Percentiles rank a stretch among this genome's conserved stretches.
Conservation (phyloP, 352 stramenopile species). For the Pythium aphanidermatum region DNA sequence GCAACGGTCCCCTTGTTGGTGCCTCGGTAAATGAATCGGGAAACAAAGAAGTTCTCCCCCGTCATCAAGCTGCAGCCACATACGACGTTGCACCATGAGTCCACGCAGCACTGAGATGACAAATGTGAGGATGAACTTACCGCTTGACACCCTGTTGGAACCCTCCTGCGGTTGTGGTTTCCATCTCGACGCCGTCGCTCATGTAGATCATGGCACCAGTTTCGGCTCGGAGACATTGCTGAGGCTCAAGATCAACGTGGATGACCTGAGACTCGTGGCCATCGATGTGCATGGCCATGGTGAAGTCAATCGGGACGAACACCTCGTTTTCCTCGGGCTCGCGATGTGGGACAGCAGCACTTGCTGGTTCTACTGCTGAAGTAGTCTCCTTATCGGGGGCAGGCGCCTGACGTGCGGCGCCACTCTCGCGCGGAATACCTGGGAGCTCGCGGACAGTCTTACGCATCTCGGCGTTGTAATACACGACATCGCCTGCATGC, state of each 20-base stretch:
- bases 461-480: slow-evolving; percentile 51
- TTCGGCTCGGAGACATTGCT: slow-evolving; percentile 91
- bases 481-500: slow-evolving; percentile 47
- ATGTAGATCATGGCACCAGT: slow-evolving; percentile 95
- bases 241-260: slow-evolving; percentile 77
- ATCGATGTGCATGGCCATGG: slow-evolving; percentile 67
- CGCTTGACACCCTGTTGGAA: slow-evolving; percentile 83
- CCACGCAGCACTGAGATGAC: too few relatives aligned
- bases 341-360: slow-evolving; percentile 18
- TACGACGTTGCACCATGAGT: too few relatives aligned
- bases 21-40: slow-evolving; percentile 62
- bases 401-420: not conserved
- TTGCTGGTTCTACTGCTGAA: not conserved
- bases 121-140: slow-evolving; percentile 17
- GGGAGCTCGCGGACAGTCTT: slow-evolving; percentile 56
- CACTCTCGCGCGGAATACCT: slow-evolving; percentile 19
- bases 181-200: slow-evolving; percentile 90
- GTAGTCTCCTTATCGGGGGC: not conserved
- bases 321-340: slow-evolving; percentile 47
- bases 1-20: slow-evolving; percentile 71
- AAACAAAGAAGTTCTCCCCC: slow-evolving; percentile 78
- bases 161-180: slow-evolving; percentile 89
- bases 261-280: slow-evolving; percentile 85
- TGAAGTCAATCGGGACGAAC: slow-evolving; percentile 79
- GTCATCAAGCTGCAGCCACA: slow-evolving; percentile 53